Evolutionary conservation across 2,329 filamentous ascomycete genomes (phyloP).

Genomic region (Sporothrix brasiliensis): DNA sequence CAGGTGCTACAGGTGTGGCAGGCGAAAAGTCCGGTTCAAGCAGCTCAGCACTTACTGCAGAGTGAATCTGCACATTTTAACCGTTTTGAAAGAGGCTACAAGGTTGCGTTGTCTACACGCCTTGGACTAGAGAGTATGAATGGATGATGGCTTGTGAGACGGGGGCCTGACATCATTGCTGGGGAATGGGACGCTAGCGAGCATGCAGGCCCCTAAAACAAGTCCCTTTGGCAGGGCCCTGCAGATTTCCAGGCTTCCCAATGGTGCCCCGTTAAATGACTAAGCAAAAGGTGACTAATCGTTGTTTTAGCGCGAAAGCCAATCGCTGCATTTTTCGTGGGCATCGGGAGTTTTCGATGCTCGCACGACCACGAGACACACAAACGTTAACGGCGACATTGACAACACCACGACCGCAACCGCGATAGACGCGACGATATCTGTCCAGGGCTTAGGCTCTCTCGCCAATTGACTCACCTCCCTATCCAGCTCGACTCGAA

Average conservation of each 20-base stretch:
- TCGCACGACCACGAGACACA: slow-evolving; percentile 10
- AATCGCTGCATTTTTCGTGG: not conserved
- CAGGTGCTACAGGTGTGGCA: not conserved
- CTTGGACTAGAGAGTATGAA: not conserved
- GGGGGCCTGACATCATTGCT: not conserved
- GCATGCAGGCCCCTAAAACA: not conserved
- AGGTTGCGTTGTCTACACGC: slow-evolving; percentile 2
- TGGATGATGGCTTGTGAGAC: not conserved
- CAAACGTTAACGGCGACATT: not conserved
- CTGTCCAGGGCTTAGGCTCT: not conserved
- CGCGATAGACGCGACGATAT: not conserved
- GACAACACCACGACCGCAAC: not conserved
- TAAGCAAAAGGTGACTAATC: slow-evolving; percentile 10
- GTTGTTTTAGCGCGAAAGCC: not conserved
- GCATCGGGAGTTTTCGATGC: slow-evolving; percentile 7
- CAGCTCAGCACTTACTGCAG: too few species aligned
- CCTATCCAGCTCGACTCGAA: not conserved
- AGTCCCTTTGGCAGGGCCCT: not conserved
- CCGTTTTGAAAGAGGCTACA: not conserved
- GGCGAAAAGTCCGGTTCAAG: not conserved
- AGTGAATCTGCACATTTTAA: too few species aligned
- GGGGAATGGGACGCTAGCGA: not conserved
- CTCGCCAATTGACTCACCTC: not conserved
- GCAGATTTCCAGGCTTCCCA: not conserved
- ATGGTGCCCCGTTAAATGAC: too few species aligned